These are phyloP conservation scores for Coniochaeta sp. DNA, from an alignment of 2,329 filamentous ascomycete genomes.

Conservation along the genomic window DNA sequence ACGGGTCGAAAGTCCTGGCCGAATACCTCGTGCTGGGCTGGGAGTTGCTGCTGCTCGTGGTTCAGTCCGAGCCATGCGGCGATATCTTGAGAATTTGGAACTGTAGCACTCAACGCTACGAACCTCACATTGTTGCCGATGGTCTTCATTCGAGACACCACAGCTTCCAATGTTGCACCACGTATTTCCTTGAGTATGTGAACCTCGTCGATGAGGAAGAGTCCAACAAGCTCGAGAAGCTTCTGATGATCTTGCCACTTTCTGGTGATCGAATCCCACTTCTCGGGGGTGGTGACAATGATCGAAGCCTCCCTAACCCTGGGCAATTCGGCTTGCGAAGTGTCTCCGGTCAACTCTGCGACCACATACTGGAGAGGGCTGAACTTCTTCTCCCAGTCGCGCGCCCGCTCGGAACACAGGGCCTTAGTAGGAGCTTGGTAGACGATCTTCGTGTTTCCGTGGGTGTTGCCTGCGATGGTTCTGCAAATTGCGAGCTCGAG, in stretches of 20 bases:
- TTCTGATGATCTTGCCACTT: slow-evolving; percentile 78
- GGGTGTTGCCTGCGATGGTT: slow-evolving; percentile 47
- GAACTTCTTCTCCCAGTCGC: slow-evolving; percentile 75
- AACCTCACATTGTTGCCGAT: slow-evolving; percentile 71
- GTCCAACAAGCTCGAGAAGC: slow-evolving; percentile 66
- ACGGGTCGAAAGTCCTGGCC: slow-evolving; percentile 77
- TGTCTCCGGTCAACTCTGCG: slow-evolving; percentile 77
- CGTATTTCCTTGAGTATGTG: slow-evolving; percentile 77
- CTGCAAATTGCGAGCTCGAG: slow-evolving; percentile 78
- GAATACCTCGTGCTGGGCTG: slow-evolving; percentile 63
- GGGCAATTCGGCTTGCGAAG: slow-evolving; percentile 57
- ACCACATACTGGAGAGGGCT: slow-evolving; percentile 58
- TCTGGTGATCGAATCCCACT: slow-evolving; percentile 84
- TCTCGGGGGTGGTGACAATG: slow-evolving; percentile 83
- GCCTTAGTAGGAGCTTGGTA: slow-evolving; percentile 84
- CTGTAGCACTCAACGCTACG: slow-evolving; percentile 73
- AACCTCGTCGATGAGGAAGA: slow-evolving; percentile 83
- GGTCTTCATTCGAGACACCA: slow-evolving; percentile 83
- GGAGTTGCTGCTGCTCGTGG: slow-evolving; percentile 48
- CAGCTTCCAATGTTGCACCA: slow-evolving; percentile 73
- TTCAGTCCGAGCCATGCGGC: slow-evolving; percentile 71
- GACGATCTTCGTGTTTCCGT: slow-evolving; percentile 67
- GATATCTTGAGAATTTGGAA: slow-evolving; percentile 76
- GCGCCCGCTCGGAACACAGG: slow-evolving; percentile 67
- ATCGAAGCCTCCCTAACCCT: slow-evolving; percentile 69